These are phyloP conservation scores for Piper betle DNA, from an alignment of 164 flowering plant genomes.

Conservation along the genomic window DNA sequence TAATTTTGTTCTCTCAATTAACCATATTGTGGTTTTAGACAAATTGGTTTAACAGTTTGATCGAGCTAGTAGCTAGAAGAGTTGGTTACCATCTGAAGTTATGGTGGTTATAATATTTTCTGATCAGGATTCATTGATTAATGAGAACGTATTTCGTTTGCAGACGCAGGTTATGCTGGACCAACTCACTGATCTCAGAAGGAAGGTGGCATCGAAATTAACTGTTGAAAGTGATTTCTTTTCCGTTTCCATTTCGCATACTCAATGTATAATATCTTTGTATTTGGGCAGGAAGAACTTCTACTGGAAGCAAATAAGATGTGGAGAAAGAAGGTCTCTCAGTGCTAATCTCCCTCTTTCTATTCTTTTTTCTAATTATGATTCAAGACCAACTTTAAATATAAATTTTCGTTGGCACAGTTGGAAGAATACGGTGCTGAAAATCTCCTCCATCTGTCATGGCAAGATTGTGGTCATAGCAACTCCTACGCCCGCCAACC, in stretches of 20 bases:
- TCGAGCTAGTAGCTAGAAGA: too few species aligned
- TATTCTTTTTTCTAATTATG: background rate
- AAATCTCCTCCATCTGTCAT: slow-evolving; percentile 21
- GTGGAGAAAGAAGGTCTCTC: slow-evolving; percentile 12
- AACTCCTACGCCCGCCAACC: slow-evolving; percentile 24
- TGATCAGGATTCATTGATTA: background rate
- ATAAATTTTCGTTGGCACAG: slow-evolving; percentile 7
- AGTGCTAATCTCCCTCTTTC: background rate
- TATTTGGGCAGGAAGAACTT: slow-evolving; percentile 15
- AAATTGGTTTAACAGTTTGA: too few species aligned
- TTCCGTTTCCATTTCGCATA: background rate
- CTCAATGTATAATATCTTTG: background rate
- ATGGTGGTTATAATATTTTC: too few species aligned
- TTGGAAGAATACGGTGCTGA: slow-evolving; percentile 12
- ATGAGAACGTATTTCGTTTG: background rate
- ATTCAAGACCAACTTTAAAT: background rate
- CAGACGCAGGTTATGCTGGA: slow-evolving; percentile 30
- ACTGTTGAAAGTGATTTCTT: background rate
- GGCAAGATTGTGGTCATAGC: slow-evolving; percentile 39
- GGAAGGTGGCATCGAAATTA: slow-evolving; percentile 14
- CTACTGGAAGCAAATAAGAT: slow-evolving; percentile 15
- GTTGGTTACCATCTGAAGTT: too few species aligned
- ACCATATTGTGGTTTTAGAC: too few species aligned
- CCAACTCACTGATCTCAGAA: slow-evolving; percentile 24
- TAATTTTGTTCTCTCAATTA: too few species aligned